A percentile compares a stretch with the other conserved stretches of the same genome.
Conservation (phyloP, 1,139 yeast species). For the Debaryomyces sp. region DNA sequence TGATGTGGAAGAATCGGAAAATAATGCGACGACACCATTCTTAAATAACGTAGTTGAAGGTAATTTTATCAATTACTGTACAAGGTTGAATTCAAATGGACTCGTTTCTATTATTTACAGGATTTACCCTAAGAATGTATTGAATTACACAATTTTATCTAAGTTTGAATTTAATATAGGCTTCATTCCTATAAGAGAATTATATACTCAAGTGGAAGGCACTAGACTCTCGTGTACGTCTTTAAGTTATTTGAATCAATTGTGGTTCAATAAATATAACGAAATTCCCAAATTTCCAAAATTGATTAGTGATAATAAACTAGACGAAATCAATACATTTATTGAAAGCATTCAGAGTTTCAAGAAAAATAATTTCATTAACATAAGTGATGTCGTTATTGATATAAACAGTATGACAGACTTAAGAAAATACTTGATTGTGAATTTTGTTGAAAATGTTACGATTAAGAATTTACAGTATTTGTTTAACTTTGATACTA, state of each 20-base stretch:
- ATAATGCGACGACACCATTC: conserved; percentile 18
- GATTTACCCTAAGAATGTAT: conserved; percentile 30
- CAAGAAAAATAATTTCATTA: conserved; percentile 17
- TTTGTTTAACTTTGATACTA: conserved; percentile 28
- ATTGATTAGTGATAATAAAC: conserved; percentile 7
- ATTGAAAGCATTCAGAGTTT: conserved; percentile 21
- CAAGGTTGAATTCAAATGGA: conserved; percentile 23
- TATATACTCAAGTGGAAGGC: neutral
- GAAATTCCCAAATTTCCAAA: conserved; percentile 13
- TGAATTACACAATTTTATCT: conserved; percentile 34
- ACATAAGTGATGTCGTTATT: conserved; percentile 7
- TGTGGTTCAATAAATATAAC: conserved; percentile 18
- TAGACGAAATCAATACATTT: conserved; percentile 18
- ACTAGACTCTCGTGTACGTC: conserved; percentile 14
- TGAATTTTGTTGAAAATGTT: conserved; percentile 25
- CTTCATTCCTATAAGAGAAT: conserved; percentile 17
- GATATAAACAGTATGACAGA: conserved; percentile 4
- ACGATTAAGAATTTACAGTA: conserved; percentile 27
- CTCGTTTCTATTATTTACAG: conserved; percentile 29
- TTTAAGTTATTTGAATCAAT: conserved; percentile 18
- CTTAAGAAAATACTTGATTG: conserved; percentile 17
- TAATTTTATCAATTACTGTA: conserved; percentile 28
- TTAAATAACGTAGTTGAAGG: conserved; percentile 32
- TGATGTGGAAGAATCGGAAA: conserved; percentile 16
- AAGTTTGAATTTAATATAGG: conserved; percentile 28